phyloP scores from a whole-genome alignment of 2,329 filamentous ascomycete genomes.

The Scedosporium aurantiacum region DNA sequence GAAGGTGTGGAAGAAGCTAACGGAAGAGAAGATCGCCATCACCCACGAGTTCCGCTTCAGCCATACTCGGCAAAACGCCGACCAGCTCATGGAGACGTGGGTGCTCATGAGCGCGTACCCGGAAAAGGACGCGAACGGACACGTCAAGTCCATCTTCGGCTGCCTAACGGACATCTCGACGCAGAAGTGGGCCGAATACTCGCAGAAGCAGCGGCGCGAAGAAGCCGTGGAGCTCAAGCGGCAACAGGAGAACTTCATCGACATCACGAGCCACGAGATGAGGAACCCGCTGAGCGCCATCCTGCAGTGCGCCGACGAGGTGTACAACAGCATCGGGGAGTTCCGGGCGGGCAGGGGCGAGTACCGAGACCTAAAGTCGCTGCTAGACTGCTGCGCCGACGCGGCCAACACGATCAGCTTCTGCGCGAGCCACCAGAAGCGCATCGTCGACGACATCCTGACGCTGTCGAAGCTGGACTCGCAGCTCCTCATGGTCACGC shows the following conservation, averaged over 20 bases:
- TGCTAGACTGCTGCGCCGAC: conserved; percentile 51
- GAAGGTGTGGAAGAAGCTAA: conserved; percentile 50
- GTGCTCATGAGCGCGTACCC: conserved; percentile 67
- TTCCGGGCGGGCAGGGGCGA: conserved; percentile 26
- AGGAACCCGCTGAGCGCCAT: conserved; percentile 66
- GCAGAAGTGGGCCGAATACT: conserved; percentile 74
- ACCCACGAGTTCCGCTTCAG: conserved; percentile 70
- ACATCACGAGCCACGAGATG: conserved; percentile 67
- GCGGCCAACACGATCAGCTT: conserved; percentile 73
- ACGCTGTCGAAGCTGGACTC: conserved; percentile 62
- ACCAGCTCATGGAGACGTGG: conserved; percentile 51
- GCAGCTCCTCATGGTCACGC: conserved; percentile 58
- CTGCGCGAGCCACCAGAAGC: conserved; percentile 69
- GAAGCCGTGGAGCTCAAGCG: conserved; percentile 73
- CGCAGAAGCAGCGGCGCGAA: conserved; percentile 66
- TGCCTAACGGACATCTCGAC: conserved; percentile 77
- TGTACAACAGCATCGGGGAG: conserved; percentile 37
- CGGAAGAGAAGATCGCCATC: conserved; percentile 50
- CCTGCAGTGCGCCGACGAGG: conserved; percentile 67
- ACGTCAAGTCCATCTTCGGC: conserved; percentile 65
- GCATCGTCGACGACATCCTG: conserved; percentile 57
- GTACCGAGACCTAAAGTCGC: conserved; percentile 30
- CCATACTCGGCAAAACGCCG: conserved; percentile 40
- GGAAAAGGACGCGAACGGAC: conserved; percentile 52
- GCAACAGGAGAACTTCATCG: conserved; percentile 61